phyloP scores from a whole-genome alignment of 2,329 filamentous ascomycete genomes.

The Xylariomycetidae sp. region DNA sequence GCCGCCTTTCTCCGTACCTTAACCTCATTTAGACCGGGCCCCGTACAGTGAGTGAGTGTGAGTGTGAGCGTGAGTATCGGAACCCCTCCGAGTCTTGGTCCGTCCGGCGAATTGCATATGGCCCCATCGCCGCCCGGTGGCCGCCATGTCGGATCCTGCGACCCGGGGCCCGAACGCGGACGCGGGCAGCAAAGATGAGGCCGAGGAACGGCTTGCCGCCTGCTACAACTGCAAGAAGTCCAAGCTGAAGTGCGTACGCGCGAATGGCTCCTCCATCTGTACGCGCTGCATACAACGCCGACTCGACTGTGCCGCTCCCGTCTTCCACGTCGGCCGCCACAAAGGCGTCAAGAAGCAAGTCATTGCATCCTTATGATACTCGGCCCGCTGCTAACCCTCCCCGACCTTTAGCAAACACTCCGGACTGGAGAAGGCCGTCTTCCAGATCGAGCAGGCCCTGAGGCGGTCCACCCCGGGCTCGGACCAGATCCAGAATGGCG shows the following conservation, averaged over 20 bases:
- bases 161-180: constrained; percentile 1
- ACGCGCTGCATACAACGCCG: constrained; percentile 25
- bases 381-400: constrained; percentile 2
- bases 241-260: constrained; percentile 28
- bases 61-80: too few species aligned
- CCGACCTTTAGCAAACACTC: constrained; percentile 57
- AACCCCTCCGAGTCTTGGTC: too few species aligned
- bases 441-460: constrained; percentile 66
- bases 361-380: neutral
- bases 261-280: constrained; percentile 23
- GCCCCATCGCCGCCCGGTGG: neutral
- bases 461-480: constrained; percentile 44
- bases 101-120: too few species aligned
- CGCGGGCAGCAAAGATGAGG: constrained; percentile 18
- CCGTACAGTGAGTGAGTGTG: too few species aligned
- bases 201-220: constrained; percentile 25
- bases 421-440: constrained; percentile 67
- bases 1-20: too few species aligned
- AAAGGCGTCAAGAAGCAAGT: constrained; percentile 71
- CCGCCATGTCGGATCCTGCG: neutral
- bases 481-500: constrained; percentile 32
- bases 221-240: constrained; percentile 30
- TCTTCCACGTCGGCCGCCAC: constrained; percentile 66
- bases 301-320: constrained; percentile 60
- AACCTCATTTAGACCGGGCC: too few species aligned